Base-by-base conservation (phyloP, 176 grass and related monocot genomes). In the Thinopyrum elongatum region DNA sequence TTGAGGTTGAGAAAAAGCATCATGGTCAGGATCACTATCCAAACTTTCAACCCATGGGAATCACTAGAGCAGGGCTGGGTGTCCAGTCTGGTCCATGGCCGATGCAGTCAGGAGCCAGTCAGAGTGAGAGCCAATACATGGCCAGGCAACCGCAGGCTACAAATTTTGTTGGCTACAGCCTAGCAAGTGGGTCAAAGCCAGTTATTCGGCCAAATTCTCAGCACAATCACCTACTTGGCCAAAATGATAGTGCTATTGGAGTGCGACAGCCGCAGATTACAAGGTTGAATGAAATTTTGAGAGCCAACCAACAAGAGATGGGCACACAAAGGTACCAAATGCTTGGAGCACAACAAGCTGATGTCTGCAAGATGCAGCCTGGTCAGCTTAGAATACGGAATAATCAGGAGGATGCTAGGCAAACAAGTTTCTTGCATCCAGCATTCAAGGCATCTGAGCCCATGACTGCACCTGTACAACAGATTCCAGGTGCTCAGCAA, bases 221-320 rank as follows among this genome's bases (percentile, higher is more conserved):
- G 19, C 55, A 57, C 10, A 44, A 25, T 84, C 67, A 64, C n/a
- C 9, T 74, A 44, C 42, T 25, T 10, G 61, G 21, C 6, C 39
- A 65, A 29, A 79, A 84, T 38, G 39, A 21, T 8, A 25, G 75
- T 64, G n/a, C 7, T 41, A 31, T 79, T 21, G 77, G 41, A 73
- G 6, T 1, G 19, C 66, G 7, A 47, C 76, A 58, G 42, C 55
- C 17, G 28, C 81, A 80, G 67, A 51, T 65, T 12, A n/a, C 28
- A 44, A 36, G 66, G n/a, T 35, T 79, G 16, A 71, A 84, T 53
- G 28, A 81, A 44, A 12, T 4, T 74, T 65, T 66, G 13, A 21
- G 55, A 31, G 31, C 69, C n/a, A 89, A 38, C 41, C 74, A 79
- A 61, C 73, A 83, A 28, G 39, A 75, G 13, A 28, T 75, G 72